phyloP scores from a whole-genome alignment of 768 basidiomycete species.

The Agrocybe praecox region DNA sequence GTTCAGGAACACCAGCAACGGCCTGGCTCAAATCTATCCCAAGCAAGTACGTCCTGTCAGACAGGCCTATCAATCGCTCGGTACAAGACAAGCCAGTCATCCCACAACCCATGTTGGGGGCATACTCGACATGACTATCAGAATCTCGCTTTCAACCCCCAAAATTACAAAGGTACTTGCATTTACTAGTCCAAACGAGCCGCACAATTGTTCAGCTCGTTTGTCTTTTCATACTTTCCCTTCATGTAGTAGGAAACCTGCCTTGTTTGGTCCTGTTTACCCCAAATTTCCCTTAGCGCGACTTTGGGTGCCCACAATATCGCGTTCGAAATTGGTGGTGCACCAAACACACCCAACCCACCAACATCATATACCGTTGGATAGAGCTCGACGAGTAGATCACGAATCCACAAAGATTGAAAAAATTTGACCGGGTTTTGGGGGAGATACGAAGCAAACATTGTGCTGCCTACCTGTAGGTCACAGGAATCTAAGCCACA shows the following conservation, averaged over 20 bases:
- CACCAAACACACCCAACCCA: conserved; percentile 1
- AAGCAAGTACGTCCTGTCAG: conserved; percentile 33
- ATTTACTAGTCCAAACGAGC: conserved; percentile 11
- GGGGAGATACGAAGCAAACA: not conserved
- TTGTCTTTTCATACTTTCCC: conserved; percentile 20
- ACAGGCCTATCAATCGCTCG: conserved; percentile 35
- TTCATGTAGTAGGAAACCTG: conserved; percentile 30
- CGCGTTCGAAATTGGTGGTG: conserved; percentile 10
- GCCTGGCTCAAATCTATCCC: conserved; percentile 29
- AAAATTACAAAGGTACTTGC: conserved; percentile 9
- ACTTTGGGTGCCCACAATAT: conserved; percentile 15
- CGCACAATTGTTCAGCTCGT: conserved; percentile 3
- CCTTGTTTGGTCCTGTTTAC: conserved; percentile 26
- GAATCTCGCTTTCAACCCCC: conserved; percentile 9
- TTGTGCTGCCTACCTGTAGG: not conserved
- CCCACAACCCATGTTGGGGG: conserved; percentile 19
- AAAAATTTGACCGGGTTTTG: not conserved
- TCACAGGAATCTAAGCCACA: not conserved
- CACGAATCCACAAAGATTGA: not conserved
- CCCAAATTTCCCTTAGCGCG: conserved; percentile 17
- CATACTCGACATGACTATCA: conserved; percentile 20
- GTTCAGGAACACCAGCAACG: conserved; percentile 6
- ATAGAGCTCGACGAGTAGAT: not conserved
- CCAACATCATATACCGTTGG: not conserved
- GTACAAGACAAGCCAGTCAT: conserved; percentile 35